Percentiles rank a stretch among this genome's conserved stretches.
phyloP scores from a whole-genome alignment of 805 yeast species.

The Metschnikowia bowlesiae region DNA sequence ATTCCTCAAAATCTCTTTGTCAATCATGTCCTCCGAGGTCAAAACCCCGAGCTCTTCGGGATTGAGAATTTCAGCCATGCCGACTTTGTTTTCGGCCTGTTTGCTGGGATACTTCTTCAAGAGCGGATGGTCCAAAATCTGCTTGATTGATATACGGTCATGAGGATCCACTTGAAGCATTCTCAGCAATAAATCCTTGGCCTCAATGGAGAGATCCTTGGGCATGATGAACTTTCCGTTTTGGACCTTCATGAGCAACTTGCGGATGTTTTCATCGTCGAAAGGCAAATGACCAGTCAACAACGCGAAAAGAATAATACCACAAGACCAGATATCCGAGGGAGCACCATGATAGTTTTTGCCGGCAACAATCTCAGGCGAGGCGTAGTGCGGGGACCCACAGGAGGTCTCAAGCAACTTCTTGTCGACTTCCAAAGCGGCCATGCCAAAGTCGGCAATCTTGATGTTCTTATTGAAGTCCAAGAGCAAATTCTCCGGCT shows the following conservation, averaged over 20 bases:
- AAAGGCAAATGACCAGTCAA: conserved; percentile 94
- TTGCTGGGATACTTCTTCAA: conserved; percentile 64
- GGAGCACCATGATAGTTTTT: conserved; percentile 94
- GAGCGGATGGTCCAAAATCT: conserved; percentile 77
- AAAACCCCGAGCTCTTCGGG: conserved; percentile 6
- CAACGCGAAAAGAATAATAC: conserved; percentile 88
- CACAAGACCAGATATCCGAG: conserved; percentile 97
- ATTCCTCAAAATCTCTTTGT: conserved; percentile 69
- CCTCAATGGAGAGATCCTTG: conserved; percentile 70
- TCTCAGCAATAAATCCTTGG: conserved; percentile 74
- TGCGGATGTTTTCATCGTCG: conserved; percentile 92
- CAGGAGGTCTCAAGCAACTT: conserved; percentile 88
- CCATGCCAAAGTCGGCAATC: conserved; percentile 99
- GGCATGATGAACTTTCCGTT: conserved; percentile 86
- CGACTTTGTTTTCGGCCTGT: conserved; percentile 1
- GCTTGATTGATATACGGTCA: conserved; percentile 72
- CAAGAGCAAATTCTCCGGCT: conserved; percentile 73
- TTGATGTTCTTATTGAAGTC: conserved; percentile 86
- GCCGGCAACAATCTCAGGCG: conserved; percentile 97
- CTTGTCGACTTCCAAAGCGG: conserved; percentile 84
- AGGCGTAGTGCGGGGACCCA: conserved; percentile 98
- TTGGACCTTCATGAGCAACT: conserved; percentile 83
- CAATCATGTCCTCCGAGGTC: conserved; percentile 48
- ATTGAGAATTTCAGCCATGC: not conserved
- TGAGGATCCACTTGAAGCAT: conserved; percentile 83